A percentile compares a stretch with the other conserved stretches of the same genome.
Conservation (phyloP, 2,329 filamentous ascomycete genomes). For the Alternaria metachromatica region DNA sequence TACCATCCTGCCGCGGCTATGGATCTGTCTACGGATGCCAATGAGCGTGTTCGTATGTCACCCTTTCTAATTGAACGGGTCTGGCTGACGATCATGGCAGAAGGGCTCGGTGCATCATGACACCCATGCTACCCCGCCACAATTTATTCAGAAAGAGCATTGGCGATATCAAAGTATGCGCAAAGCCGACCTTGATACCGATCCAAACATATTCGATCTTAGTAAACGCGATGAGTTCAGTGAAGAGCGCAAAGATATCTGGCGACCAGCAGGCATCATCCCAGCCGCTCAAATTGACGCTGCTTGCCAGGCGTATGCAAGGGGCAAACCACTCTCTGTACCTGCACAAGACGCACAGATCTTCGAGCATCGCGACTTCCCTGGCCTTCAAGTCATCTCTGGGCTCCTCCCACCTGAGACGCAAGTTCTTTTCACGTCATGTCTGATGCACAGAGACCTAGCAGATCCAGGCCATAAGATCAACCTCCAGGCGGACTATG, state of each 20-base stretch:
- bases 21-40: conserved; percentile 33
- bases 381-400: conserved; percentile 76
- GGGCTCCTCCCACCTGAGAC: conserved; percentile 73
- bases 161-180: conserved; percentile 67
- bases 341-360: conserved; percentile 35
- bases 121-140: conserved; percentile 45
- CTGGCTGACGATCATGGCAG: conserved; percentile 26
- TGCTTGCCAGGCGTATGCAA: conserved; percentile 42
- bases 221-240: conserved; percentile 36
- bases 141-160: conserved; percentile 44
- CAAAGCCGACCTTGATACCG: conserved; percentile 58
- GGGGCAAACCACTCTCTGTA: conserved; percentile 29
- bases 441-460: conserved; percentile 79
- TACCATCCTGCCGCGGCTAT: conserved; percentile 15
- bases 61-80: conserved; percentile 20
- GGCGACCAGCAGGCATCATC: conserved; percentile 36
- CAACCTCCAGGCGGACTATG: conserved; percentile 83
- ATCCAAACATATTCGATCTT: conserved; percentile 53
- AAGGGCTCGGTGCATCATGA: conserved; percentile 43
- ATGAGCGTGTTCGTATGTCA: conserved; percentile 45
- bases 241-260: conserved; percentile 41
- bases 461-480: conserved; percentile 78
- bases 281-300: conserved; percentile 37
- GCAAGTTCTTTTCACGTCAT: conserved; percentile 74
- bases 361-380: conserved; percentile 48